Conservation (phyloP, 1,284 basidiomycete species). For the Fomitopsis pinicola region DNA sequence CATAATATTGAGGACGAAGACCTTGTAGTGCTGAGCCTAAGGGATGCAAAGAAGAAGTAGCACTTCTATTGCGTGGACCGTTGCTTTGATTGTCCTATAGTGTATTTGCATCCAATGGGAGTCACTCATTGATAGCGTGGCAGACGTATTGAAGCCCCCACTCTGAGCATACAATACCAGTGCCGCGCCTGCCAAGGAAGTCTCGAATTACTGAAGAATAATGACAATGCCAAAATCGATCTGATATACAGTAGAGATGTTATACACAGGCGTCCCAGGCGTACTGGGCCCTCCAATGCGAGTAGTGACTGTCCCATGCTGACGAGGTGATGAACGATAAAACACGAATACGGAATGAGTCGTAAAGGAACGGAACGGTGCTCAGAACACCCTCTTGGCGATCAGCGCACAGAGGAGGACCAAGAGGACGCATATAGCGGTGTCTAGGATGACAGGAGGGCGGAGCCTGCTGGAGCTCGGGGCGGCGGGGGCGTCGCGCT, state of each 20-base stretch:
- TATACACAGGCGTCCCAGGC: not conserved
- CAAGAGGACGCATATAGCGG: conserved; percentile 62
- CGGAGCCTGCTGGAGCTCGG: conserved; percentile 23
- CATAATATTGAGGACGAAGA: conserved; percentile 92
- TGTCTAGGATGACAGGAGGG: conserved; percentile 64
- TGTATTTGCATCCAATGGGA: not conserved
- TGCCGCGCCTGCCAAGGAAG: not conserved
- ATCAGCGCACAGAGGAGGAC: conserved; percentile 60
- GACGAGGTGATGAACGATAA: not conserved
- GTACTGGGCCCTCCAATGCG: not conserved
- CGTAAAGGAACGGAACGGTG: not conserved
- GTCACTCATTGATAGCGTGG: not conserved
- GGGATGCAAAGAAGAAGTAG: conserved; percentile 74
- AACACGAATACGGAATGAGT: not conserved
- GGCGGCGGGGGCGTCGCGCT: conserved; percentile 16
- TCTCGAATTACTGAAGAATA: not conserved
- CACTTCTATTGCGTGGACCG: not conserved
- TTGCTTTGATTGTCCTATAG: not conserved
- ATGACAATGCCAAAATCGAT: not conserved
- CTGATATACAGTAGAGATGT: conserved; percentile 3
- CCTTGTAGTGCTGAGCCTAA: conserved; percentile 67
- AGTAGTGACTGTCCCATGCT: not conserved
- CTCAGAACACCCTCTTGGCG: conserved; percentile 53
- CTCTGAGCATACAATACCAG: too few species aligned
- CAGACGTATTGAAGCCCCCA: not conserved